Base-by-base conservation (phyloP, 108 stramenopile genomes). In the Stephanodiscus minutulus region DNA sequence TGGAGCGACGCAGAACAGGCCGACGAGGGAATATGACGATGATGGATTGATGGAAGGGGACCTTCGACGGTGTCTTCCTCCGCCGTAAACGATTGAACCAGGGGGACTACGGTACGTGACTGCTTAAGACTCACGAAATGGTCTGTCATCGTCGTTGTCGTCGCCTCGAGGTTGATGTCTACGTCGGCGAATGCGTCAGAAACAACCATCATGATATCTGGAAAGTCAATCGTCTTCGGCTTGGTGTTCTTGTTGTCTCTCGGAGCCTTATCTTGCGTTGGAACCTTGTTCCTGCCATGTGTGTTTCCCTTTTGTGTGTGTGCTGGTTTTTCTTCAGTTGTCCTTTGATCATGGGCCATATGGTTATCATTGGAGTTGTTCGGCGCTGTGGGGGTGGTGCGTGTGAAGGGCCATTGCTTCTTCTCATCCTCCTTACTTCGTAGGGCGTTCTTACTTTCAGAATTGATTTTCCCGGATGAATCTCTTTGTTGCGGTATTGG, bases 161-260 rank as follows among this genome's bases (percentile, higher is more conserved):
- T 66, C 46, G 60, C 74, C 44, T 67, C 70, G 7, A 79, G 39
- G 66, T 52, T 66, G 35, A 79, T 79, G 60, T 79, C 77, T 53
- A 79, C 70, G 59, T 70, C 55, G 31, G 77, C 70, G 52, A 79
- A 79, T 29, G 70, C 77, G 33, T 72, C 50, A 0, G 77, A 54
- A 11, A 79, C 61, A 27, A 41, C 57, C 74, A 29, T 75, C 63
- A 53, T 57, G 22, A 37, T 28, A 33, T 75, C 66, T 33, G 39
- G 74, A 29, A n/a, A 48, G 35, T 12, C 59, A 2, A 36, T n/a
- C 59, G 21, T 60, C 35, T 9, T 20, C 29, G 59, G 59, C 17
- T 36, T 8, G 36, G 17, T 60, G 35, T 73, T 69, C 58, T 43
- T 50, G 18, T 76, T 75, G 22, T 83, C 22, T 8, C 76, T 72